These are phyloP conservation scores for Kodamaea anthophila DNA, from an alignment of 1,139 yeast species.

Conservation along the genomic window DNA sequence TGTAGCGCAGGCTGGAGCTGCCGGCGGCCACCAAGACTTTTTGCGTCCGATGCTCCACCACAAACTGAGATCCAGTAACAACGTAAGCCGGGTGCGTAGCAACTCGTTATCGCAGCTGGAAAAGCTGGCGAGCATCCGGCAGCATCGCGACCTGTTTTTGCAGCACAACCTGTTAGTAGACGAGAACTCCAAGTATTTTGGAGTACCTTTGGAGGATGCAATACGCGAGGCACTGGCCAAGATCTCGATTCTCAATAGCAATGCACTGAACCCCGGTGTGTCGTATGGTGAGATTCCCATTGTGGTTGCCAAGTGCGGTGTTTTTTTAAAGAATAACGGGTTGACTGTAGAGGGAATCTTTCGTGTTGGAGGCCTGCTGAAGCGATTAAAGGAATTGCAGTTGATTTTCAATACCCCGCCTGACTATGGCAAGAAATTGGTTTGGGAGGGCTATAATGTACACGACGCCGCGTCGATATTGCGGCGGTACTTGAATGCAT, in stretches of 20 bases:
- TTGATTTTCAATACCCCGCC: constrained; percentile 81
- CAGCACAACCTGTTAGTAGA: constrained; percentile 38
- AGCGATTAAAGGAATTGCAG: constrained; percentile 82
- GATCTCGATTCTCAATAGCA: constrained; percentile 53
- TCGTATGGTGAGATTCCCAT: constrained; percentile 78
- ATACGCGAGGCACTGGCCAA: constrained; percentile 70
- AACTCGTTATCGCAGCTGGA: constrained; percentile 32
- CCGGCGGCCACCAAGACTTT: constrained; percentile 22
- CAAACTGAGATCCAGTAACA: constrained; percentile 45
- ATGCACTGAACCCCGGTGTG: constrained; percentile 46
- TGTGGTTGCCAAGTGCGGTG: constrained; percentile 95
- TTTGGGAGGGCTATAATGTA: constrained; percentile 93
- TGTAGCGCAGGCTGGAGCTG: constrained; percentile 10
- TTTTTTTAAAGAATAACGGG: constrained; percentile 72
- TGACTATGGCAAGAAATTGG: constrained; percentile 76
- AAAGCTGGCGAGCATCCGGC: constrained; percentile 34
- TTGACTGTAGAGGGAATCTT: constrained; percentile 83
- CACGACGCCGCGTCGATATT: constrained; percentile 94
- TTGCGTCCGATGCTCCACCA: constrained; percentile 44
- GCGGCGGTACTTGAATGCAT: constrained; percentile 76
- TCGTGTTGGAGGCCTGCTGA: constrained; percentile 87
- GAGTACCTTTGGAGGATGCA: constrained; percentile 72
- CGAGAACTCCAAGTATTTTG: constrained; percentile 63
- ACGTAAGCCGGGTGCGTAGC: constrained; percentile 38
- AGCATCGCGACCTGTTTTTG: constrained; percentile 52